These are phyloP conservation scores for Tylopilus sp. DNA, from an alignment of 1,284 basidiomycete genomes.

Conservation along the genomic window DNA sequence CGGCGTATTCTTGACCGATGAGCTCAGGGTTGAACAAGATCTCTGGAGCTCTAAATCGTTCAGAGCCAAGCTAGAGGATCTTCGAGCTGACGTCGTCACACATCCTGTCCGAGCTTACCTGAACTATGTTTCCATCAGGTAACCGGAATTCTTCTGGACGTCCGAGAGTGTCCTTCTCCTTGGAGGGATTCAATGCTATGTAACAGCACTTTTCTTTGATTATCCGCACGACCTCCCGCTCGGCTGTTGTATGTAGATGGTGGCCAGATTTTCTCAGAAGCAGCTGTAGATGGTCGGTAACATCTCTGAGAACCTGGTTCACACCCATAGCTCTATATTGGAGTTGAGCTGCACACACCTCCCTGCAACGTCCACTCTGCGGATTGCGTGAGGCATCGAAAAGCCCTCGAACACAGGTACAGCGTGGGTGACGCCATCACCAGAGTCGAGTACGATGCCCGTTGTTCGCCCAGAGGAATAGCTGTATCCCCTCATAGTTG, in stretches of 20 bases:
- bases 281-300: slow-evolving; percentile 94
- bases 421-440: slow-evolving; percentile 98
- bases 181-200: slow-evolving; percentile 83
- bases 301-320: slow-evolving; percentile 59
- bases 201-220: slow-evolving; percentile 99
- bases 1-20: slow-evolving; percentile 94
- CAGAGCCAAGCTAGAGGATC: slow-evolving; percentile 74
- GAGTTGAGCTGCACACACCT: slow-evolving; percentile 47
- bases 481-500: slow-evolving; percentile 43
- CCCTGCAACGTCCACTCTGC: slow-evolving; percentile 94
- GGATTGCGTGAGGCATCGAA: slow-evolving; percentile 97
- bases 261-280: slow-evolving; percentile 93
- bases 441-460: slow-evolving; percentile 97
- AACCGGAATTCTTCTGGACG: slow-evolving; percentile 88
- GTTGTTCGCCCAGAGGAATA: slow-evolving; percentile 99
- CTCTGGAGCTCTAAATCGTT: slow-evolving; percentile 96
- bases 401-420: slow-evolving; percentile 99
- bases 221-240: slow-evolving; percentile 94
- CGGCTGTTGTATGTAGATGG: slow-evolving; percentile 94
- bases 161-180: slow-evolving; percentile 85
- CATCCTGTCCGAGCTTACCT: slow-evolving; percentile 49
- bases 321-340: slow-evolving; percentile 9
- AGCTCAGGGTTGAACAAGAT: slow-evolving; percentile 98
- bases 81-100: slow-evolving; percentile 4
- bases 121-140: slow-evolving; percentile 93